Base-by-base conservation (phyloP, 2,329 filamentous ascomycete genomes). In the Zymoseptoria ardabiliae region DNA sequence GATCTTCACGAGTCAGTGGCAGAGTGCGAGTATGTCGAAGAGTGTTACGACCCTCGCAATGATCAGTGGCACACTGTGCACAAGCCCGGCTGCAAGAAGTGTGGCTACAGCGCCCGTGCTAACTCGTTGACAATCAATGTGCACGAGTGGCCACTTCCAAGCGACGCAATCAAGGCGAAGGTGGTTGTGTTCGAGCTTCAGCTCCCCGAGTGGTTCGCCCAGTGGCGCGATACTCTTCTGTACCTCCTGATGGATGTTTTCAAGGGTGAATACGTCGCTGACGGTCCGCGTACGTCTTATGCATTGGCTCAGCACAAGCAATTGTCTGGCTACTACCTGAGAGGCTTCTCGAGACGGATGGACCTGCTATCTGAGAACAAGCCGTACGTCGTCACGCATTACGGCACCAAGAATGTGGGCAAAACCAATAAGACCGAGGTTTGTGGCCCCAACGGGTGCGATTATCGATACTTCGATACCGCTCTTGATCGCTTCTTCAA, bases 141-240 rank as follows among this genome's bases (percentile, higher is more conserved):
- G 2, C 76, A 79, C 50, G 82, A 85, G 63, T 71, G 79, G 53
- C 79, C 76, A 1, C 71, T 85, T 1, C 82, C 81, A 2, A 35
- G 56, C 0, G 58, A 72, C 3, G 53, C 67, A 0, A 60, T 69
- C 2, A 64, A 74, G 6, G 71, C 71, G 19, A 76, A 78, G 30
- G 74, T 73, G 0, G 69, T 81, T 0, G 61, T 85, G 0, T 83
- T 85, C 54, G 83, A 85, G 61, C 67, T 85, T 0, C 61, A 55
- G 0, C 73, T 74, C 22, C 82, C 82, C 0, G 28, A 65, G 3
- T 69, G 70, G 2, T 76, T 83, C 19, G 69, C 71, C 4, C 69
- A 70, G 0, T 86, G 84, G 65, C 75, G 83, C 9, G 75, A 82
- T 7, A 6, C 35, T n/a, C 35, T 45, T 2, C 17, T 45, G 17